phyloP scores from a whole-genome alignment of 352 stramenopile genomes.

The Peronospora belbahrii region DNA sequence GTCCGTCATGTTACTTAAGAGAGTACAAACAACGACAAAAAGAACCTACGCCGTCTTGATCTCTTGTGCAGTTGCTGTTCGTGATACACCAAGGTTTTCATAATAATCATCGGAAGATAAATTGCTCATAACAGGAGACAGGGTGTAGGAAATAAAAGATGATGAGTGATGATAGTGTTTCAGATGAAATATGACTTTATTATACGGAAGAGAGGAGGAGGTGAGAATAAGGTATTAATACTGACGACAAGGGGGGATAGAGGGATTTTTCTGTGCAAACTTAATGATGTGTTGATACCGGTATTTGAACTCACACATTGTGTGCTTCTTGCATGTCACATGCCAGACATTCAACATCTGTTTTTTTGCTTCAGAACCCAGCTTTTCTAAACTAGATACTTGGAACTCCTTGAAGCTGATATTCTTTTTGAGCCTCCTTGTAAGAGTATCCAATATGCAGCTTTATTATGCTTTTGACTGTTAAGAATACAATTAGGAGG shows the following conservation, averaged over 20 bases:
- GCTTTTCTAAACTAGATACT: too few species aligned
- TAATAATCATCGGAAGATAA: slow-evolving; percentile 80
- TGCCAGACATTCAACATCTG: not conserved
- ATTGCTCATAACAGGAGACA: slow-evolving; percentile 28
- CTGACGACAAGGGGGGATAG: too few species aligned
- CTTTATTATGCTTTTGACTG: too few species aligned
- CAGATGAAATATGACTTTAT: slow-evolving; percentile 8
- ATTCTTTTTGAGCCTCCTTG: too few species aligned
- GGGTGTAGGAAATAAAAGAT: not conserved
- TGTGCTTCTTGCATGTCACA: not conserved
- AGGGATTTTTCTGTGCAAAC: too few species aligned
- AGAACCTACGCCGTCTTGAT: slow-evolving; percentile 80
- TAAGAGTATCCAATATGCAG: too few species aligned
- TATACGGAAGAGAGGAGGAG: slow-evolving; percentile 14
- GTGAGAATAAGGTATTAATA: not conserved
- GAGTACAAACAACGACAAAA: not conserved
- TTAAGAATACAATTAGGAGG: too few species aligned
- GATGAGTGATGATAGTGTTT: slow-evolving; percentile 1
- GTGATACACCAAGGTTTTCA: slow-evolving; percentile 71
- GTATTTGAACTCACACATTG: too few species aligned
- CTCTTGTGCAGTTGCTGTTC: slow-evolving; percentile 59
- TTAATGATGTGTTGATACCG: too few species aligned
- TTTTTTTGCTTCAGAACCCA: too few species aligned
- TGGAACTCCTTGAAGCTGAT: too few species aligned
- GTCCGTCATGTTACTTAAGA: not conserved